These are phyloP conservation scores for Penicillium fimorum DNA, from an alignment of 495 filamentous ascomycete genomes.

Conservation along the genomic window DNA sequence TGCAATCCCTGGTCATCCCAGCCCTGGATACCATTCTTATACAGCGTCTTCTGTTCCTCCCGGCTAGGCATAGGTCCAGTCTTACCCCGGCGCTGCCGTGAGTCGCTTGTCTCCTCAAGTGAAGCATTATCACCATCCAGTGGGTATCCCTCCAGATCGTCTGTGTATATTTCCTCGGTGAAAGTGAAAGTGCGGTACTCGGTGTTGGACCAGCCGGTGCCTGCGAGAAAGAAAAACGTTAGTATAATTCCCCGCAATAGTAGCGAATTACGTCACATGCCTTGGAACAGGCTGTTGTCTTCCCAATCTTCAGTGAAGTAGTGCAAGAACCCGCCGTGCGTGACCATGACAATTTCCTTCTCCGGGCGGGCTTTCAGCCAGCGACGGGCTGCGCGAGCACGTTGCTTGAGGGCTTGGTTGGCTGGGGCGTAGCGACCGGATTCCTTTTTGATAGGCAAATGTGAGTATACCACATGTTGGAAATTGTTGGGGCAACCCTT, in stretches of 20 bases:
- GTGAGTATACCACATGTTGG: background rate
- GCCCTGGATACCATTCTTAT: conserved; percentile 41
- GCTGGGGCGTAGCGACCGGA: conserved; percentile 57
- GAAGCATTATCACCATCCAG: conserved; percentile 57
- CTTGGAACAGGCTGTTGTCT: conserved; percentile 54
- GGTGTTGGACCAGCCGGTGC: conserved; percentile 83
- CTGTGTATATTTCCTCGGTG: conserved; percentile 39
- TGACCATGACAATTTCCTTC: conserved; percentile 68
- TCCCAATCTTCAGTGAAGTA: conserved; percentile 85
- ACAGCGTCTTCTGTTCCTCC: conserved; percentile 39
- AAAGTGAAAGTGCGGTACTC: conserved; percentile 79
- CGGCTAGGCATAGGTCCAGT: conserved; percentile 34
- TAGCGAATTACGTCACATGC: conserved; percentile 32
- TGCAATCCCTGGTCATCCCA: conserved; percentile 48
- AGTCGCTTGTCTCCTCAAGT: conserved; percentile 61
- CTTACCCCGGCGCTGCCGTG: conserved; percentile 56
- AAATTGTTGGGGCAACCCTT: background rate
- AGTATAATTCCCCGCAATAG: background rate
- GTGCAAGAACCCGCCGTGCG: conserved; percentile 69
- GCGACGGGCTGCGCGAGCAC: conserved; percentile 63
- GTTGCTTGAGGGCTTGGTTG: conserved; percentile 54
- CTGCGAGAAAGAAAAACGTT: conserved; percentile 26
- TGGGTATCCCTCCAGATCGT: conserved; percentile 38
- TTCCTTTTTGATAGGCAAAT: conserved; percentile 12
- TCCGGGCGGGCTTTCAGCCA: conserved; percentile 61